Evolutionary conservation across 495 filamentous ascomycete species (phyloP).

Genomic region (Penicillium verhagenii): DNA sequence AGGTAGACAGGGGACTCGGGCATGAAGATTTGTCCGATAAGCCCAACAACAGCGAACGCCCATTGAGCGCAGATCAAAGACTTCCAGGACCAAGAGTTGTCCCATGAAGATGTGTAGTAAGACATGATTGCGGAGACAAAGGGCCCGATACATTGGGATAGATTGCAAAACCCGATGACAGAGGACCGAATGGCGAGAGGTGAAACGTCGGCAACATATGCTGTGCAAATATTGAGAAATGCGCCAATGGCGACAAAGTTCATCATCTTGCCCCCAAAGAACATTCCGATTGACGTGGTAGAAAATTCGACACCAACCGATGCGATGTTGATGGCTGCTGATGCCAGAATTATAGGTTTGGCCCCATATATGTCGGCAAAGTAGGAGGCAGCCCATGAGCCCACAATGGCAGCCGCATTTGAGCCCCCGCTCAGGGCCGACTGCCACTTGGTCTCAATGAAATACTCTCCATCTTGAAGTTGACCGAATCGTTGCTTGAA

Average conservation of each 20-base stretch:
- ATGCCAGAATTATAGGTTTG: background rate
- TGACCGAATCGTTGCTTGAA: background rate
- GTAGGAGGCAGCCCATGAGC: background rate
- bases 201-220: conserved; percentile 3
- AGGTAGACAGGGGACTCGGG: conserved; percentile 5
- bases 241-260: conserved; percentile 4
- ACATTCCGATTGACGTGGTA: conserved; percentile 3
- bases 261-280: conserved; percentile 4
- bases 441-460: background rate
- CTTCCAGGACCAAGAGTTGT: conserved; percentile 2
- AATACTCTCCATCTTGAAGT: background rate
- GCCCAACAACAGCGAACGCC: background rate
- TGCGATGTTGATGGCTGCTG: background rate
- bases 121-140: conserved; percentile 7
- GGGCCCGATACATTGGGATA: conserved; percentile 2
- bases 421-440: background rate
- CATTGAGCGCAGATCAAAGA: conserved; percentile 2
- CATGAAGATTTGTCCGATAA: conserved; percentile 7
- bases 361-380: background rate
- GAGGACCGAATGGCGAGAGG: background rate
- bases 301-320: conserved; percentile 1
- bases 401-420: conserved; percentile 1
- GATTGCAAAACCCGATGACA: conserved; percentile 4
- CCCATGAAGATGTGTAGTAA: conserved; percentile 3
- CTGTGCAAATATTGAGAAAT: conserved; percentile 1